Evolutionary conservation across 2,329 filamentous ascomycete species (phyloP).

Genomic region (Colletotrichum echinochloae): DNA sequence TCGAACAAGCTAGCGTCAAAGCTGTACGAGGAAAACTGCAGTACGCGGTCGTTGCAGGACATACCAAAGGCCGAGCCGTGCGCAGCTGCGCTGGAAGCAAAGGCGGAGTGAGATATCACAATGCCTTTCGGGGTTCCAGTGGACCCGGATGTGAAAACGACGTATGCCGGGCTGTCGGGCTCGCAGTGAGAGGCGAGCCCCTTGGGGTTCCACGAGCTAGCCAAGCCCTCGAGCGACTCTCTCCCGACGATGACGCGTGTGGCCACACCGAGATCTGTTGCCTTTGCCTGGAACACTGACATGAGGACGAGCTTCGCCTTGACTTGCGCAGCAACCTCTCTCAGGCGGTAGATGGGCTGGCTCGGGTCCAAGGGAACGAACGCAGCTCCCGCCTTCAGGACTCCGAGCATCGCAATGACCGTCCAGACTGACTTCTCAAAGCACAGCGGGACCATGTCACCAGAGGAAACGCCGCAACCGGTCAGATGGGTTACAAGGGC

Average conservation of each 20-base stretch:
- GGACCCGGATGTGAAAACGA: constrained; percentile 57
- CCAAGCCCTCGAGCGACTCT: constrained; percentile 52
- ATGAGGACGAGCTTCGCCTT: background rate
- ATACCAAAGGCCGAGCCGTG: constrained; percentile 32
- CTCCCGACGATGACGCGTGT: constrained; percentile 7
- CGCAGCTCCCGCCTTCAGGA: constrained; percentile 20
- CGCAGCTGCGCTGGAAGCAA: constrained; percentile 41
- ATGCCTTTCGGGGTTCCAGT: constrained; percentile 63
- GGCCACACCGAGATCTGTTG: constrained; percentile 15
- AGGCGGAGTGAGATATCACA: constrained; percentile 46
- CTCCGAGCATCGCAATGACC: constrained; percentile 29
- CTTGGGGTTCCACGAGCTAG: background rate
- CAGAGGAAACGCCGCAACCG: background rate
- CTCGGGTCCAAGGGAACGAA: constrained; percentile 33
- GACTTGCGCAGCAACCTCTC: constrained; percentile 3
- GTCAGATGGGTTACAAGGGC: background rate
- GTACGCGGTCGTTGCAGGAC: constrained; percentile 23
- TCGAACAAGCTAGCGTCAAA: constrained; percentile 54
- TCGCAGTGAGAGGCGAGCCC: background rate
- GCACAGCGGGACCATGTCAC: constrained; percentile 7
- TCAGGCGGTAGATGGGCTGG: constrained; percentile 26
- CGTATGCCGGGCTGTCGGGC: constrained; percentile 45
- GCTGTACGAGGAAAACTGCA: constrained; percentile 50
- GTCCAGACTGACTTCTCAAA: constrained; percentile 37
- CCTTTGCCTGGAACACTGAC: constrained; percentile 19